Evolutionary conservation across 139 green algal species (phyloP).

Genomic region (Chara braunii): DNA sequence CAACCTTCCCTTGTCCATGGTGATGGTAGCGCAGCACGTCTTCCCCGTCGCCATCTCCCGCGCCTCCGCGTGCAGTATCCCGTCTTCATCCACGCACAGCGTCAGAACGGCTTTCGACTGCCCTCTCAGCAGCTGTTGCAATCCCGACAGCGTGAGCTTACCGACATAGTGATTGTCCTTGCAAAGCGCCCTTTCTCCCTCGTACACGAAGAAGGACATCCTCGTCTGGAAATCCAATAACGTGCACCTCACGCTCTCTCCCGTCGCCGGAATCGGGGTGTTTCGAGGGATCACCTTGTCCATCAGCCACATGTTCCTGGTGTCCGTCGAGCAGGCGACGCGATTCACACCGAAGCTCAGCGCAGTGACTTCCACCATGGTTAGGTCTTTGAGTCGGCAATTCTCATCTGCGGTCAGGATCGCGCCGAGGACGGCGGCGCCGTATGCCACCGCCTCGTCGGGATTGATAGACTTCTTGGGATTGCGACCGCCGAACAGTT

Average conservation of each 20-base stretch:
- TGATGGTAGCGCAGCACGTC: conserved; percentile 98
- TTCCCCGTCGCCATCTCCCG: conserved; percentile 91
- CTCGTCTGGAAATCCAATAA: conserved; percentile 96
- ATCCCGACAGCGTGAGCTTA: conserved; percentile 94
- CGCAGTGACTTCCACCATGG: no score
- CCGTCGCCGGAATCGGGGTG: conserved; percentile 96
- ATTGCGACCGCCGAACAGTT: conserved; percentile 80
- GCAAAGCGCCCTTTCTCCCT: conserved; percentile 82
- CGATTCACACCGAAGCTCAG: no score
- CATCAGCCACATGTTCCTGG: conserved; percentile 82
- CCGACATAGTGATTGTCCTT: conserved; percentile 94
- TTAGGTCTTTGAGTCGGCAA: no score
- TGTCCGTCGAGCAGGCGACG: no score
- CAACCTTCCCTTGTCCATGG: conserved; percentile 94
- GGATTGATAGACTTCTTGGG: conserved; percentile 84
- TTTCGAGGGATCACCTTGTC: conserved; percentile 88
- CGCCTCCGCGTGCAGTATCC: conserved; percentile 93
- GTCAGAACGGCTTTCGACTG: conserved; percentile 92
- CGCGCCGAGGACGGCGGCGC: conserved; percentile 88
- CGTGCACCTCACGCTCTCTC: conserved; percentile 97
- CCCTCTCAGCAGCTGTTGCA: conserved; percentile 87
- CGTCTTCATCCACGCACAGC: conserved; percentile 97
- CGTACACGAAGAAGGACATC: conserved; percentile 88
- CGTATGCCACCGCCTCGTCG: conserved; percentile 94
- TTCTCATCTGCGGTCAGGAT: conserved; percentile 88